phyloP scores from a whole-genome alignment of 2,329 filamentous ascomycete genomes.

The Trichoderma gracile region DNA sequence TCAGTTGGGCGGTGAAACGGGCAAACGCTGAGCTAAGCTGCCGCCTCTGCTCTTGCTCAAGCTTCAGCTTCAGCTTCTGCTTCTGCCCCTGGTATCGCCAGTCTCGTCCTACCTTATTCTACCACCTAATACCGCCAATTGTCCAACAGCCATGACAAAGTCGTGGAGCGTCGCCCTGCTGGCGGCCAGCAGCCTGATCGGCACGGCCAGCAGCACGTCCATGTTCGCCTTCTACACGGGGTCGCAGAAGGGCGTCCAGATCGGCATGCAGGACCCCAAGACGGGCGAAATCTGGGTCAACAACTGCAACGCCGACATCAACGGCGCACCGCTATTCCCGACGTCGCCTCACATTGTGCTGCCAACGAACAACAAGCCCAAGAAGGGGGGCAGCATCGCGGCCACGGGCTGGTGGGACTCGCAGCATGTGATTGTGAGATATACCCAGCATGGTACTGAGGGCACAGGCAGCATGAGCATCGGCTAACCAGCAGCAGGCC shows the following conservation, averaged over 20 bases:
- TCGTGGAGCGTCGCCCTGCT: background rate
- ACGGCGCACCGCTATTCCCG: conserved; percentile 9
- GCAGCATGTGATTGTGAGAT: background rate
- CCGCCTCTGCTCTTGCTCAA: background rate
- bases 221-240: conserved; percentile 16
- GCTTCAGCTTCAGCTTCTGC: background rate
- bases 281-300: conserved; percentile 8
- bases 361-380: background rate
- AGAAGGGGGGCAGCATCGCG: background rate
- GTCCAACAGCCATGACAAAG: background rate
- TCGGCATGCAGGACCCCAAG: conserved; percentile 17
- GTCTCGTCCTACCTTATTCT: background rate
- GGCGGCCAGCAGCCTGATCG: conserved; percentile 7
- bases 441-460: background rate
- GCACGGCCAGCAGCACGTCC: conserved; percentile 5
- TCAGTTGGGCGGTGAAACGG: conserved; percentile 1
- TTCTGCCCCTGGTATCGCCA: background rate
- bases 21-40: conserved; percentile 6
- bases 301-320: background rate
- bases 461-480: background rate
- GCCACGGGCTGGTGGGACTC: conserved; percentile 23
- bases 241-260: background rate
- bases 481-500: background rate
- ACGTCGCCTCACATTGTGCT: background rate
- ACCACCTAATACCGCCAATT: background rate